Conservation (phyloP, 108 stramenopile genomes). For the Nitzschia putrida region DNA sequence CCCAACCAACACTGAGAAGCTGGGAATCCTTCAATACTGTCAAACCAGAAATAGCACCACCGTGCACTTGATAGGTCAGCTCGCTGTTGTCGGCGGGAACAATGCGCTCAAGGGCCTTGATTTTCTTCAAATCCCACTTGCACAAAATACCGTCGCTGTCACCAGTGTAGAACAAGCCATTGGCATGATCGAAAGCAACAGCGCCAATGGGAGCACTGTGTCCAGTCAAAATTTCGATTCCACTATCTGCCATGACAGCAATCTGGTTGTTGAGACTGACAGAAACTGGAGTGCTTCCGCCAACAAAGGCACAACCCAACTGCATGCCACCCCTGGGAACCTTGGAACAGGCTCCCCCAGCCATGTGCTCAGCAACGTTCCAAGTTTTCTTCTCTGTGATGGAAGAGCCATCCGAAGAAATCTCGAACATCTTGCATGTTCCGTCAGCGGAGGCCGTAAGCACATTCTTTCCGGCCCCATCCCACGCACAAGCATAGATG, state of each 20-base stretch:
- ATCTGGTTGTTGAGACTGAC: conserved; percentile 87
- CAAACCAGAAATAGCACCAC: conserved; percentile 67
- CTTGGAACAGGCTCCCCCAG: conserved; percentile 33
- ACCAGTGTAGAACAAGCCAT: conserved; percentile 79
- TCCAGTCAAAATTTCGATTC: conserved; percentile 61
- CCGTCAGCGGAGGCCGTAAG: conserved; percentile 93
- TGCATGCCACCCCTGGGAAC: conserved; percentile 74
- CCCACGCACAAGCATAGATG: conserved; percentile 89
- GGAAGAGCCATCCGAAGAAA: conserved; percentile 35
- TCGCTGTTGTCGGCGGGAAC: conserved; percentile 46
- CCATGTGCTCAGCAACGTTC: conserved; percentile 59
- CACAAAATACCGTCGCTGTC: conserved; percentile 88
- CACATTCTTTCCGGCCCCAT: conserved; percentile 63
- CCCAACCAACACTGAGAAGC: conserved; percentile 89
- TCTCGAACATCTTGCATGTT: conserved; percentile 76
- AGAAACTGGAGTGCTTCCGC: conserved; percentile 62
- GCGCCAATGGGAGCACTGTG: conserved; percentile 85
- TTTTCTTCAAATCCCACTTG: conserved; percentile 74
- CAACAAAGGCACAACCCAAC: conserved; percentile 76
- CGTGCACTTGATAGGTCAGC: conserved; percentile 61
- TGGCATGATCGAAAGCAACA: conserved; percentile 68
- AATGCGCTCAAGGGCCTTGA: conserved; percentile 42
- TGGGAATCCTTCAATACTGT: conserved; percentile 42
- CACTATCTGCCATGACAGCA: conserved; percentile 52
- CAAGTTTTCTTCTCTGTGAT: conserved; percentile 55